Evolutionary conservation across 495 filamentous ascomycete species (phyloP).

Genomic region (Neurospora sp.): DNA sequence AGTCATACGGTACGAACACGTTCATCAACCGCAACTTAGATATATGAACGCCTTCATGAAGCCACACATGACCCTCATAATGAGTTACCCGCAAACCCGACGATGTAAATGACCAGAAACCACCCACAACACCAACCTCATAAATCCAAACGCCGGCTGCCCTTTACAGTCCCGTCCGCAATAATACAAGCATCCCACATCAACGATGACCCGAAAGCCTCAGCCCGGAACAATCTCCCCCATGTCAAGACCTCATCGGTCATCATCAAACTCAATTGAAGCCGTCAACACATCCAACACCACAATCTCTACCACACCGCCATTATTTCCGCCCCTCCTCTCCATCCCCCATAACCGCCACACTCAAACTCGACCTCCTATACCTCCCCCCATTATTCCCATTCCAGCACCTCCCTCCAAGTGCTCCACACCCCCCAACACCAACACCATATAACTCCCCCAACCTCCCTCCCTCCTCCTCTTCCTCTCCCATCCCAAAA

Average conservation of each 20-base stretch:
- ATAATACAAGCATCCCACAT: background rate
- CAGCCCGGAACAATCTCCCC: background rate
- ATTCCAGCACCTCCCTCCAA: background rate
- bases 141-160: background rate
- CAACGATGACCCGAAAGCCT: background rate
- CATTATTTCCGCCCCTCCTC: background rate
- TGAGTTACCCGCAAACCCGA: background rate
- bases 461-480: background rate
- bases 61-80: background rate
- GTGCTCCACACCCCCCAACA: background rate
- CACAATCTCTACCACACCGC: background rate
- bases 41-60: background rate
- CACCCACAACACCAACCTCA: background rate
- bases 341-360: background rate
- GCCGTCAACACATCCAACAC: background rate
- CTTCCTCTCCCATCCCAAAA: background rate
- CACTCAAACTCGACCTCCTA: background rate
- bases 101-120: background rate
- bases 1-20: background rate
- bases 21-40: background rate
- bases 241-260: background rate
- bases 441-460: background rate
- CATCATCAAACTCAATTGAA: background rate
- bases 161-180: background rate
- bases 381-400: background rate